Conservation (phyloP, 768 basidiomycete species). For the Rhizopogon sp. region DNA sequence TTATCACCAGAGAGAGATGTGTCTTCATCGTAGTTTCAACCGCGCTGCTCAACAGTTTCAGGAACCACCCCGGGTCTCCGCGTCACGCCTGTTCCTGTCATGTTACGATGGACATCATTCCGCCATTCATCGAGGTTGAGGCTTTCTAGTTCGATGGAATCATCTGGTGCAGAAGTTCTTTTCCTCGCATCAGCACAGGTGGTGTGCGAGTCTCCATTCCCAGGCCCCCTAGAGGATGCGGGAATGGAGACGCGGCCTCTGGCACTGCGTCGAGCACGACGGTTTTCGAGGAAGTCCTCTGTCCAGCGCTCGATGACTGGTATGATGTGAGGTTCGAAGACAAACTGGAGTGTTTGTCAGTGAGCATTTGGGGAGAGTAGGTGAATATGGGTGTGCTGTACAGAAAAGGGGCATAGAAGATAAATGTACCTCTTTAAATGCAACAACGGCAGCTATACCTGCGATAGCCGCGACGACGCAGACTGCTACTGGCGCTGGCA, state of each 20-base stretch:
- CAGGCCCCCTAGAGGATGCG: conserved; percentile 12
- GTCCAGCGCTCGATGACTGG: conserved; percentile 48
- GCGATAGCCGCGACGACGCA: conserved; percentile 48
- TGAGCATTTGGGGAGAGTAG: background rate
- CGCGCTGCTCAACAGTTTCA: conserved; percentile 1
- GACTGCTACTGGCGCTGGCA: conserved; percentile 33
- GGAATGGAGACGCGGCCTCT: conserved; percentile 12
- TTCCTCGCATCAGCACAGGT: conserved; percentile 10
- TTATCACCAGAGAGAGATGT: too few relatives aligned
- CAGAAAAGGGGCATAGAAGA: background rate
- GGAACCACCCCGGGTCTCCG: conserved; percentile 2
- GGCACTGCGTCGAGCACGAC: conserved; percentile 24
- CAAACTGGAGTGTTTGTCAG: conserved; percentile 36
- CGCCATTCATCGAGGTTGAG: conserved; percentile 21
- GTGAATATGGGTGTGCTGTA: background rate
- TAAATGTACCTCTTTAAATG: conserved; percentile 52
- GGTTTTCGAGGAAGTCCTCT: conserved; percentile 15
- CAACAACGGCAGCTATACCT: conserved; percentile 44
- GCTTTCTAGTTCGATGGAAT: conserved; percentile 1
- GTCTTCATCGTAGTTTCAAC: too few relatives aligned
- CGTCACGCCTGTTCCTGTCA: background rate
- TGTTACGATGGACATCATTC: conserved; percentile 30
- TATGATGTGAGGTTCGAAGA: conserved; percentile 68
- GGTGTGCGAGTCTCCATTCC: background rate
- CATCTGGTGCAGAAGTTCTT: conserved; percentile 14